Evolutionary conservation across 2,329 filamentous ascomycete species (phyloP).

Genomic region (Pseudogymnoascus sp.): DNA sequence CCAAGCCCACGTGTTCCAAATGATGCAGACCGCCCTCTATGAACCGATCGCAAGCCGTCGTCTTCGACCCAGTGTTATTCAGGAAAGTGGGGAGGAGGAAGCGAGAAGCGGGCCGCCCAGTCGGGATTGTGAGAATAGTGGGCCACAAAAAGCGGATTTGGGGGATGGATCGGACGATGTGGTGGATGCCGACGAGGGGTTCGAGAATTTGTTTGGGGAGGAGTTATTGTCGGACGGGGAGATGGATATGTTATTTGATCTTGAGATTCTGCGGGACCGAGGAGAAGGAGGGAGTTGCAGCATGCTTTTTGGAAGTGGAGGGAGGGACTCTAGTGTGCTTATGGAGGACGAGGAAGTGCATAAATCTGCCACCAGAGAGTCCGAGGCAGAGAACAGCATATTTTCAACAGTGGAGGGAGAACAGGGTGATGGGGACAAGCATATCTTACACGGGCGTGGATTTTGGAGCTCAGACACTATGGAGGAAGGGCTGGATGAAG

Average conservation of each 20-base stretch:
- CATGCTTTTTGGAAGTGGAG: background rate
- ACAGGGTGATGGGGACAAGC: background rate
- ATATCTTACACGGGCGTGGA: background rate
- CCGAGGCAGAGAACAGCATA: background rate
- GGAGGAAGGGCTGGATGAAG: background rate
- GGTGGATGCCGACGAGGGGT: background rate
- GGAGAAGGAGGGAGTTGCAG: background rate
- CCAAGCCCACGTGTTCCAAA: constrained; percentile 11
- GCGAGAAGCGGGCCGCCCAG: background rate
- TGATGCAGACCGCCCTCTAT: constrained; percentile 11
- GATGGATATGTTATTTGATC: constrained; percentile 9
- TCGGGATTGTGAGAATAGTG: background rate
- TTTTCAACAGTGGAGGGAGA: background rate
- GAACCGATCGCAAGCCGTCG: constrained; percentile 11
- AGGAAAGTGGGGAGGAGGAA: background rate
- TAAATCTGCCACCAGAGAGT: background rate
- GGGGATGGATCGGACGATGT: background rate
- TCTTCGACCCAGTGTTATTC: constrained; percentile 8
- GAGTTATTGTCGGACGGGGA: constrained; percentile 1
- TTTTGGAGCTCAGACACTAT: background rate
- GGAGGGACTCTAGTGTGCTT: background rate
- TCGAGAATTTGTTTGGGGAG: background rate
- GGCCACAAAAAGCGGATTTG: background rate
- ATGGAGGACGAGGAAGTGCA: background rate
- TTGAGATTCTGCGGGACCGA: background rate